Evolutionary conservation across 1,284 basidiomycete genomes (phyloP).

Genomic region (Microbotryum lychnidis-dioicae): DNA sequence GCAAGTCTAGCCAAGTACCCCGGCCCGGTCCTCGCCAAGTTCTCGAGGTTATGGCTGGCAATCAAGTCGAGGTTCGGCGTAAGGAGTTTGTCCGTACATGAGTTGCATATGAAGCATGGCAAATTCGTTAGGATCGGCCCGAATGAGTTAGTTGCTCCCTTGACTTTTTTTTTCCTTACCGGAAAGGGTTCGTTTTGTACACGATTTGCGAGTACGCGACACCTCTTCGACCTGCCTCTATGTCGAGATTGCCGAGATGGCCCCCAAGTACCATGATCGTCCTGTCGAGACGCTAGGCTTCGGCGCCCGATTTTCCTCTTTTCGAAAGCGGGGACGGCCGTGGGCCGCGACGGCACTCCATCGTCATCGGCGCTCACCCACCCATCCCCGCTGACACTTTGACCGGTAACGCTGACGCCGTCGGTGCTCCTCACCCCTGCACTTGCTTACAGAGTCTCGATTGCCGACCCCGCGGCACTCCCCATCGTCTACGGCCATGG

Average conservation of each 20-base stretch:
- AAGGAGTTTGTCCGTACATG: conserved; percentile 66
- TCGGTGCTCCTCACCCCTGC: background rate
- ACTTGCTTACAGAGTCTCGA: conserved; percentile 53
- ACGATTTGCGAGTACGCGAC: too few relatives aligned
- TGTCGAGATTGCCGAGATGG: too few relatives aligned
- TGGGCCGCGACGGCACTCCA: too few relatives aligned
- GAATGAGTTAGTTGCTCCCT: conserved; percentile 42
- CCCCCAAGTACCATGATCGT: too few relatives aligned
- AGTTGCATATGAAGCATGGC: conserved; percentile 70
- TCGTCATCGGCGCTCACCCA: too few relatives aligned
- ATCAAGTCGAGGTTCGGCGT: conserved; percentile 58
- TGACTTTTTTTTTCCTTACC: background rate
- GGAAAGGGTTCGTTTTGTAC: too few relatives aligned
- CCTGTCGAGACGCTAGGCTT: too few relatives aligned
- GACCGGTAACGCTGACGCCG: conserved; percentile 5
- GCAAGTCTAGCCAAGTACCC: conserved; percentile 43
- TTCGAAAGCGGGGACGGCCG: too few relatives aligned
- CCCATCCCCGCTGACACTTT: background rate
- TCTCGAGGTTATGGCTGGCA: conserved; percentile 70
- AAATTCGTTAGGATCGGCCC: conserved; percentile 72
- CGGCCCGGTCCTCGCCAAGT: conserved; percentile 65
- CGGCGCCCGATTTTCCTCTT: too few relatives aligned
- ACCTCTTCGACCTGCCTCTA: too few relatives aligned
- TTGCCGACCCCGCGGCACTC: conserved; percentile 69
- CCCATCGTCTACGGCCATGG: conserved; percentile 51